Evolutionary conservation across 345 rosid species (phyloP).

Genomic region (Arabidopsis thaliana): TAIR10.1 NC_003070.9:10811501-10812000

Average conservation of each 20-base stretch:
- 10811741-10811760: conserved; percentile 11
- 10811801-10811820: conserved; percentile 42
- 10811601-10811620: conserved; percentile 67
- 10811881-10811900: conserved; percentile 75
- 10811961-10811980: conserved; percentile 4
- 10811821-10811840: conserved; percentile 54
- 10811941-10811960: background rate
- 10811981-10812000: conserved; percentile 28
- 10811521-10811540: background rate
- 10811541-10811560: background rate
- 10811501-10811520: background rate
- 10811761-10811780: background rate
- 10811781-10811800: conserved; percentile 11
- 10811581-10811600: conserved; percentile 58
- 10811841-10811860: conserved; percentile 26
- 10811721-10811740: conserved; percentile 46
- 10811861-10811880: conserved; percentile 51
- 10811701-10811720: conserved; percentile 41
- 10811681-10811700: conserved; percentile 66
- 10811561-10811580: conserved; percentile 77
- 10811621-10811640: conserved; percentile 61
- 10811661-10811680: conserved; percentile 57
- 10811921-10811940: background rate
- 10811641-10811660: conserved; percentile 52
- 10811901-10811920: conserved; percentile 92